phyloP scores from a whole-genome alignment of 169 alveolate genomes.

The Babesia bovis region DNA sequence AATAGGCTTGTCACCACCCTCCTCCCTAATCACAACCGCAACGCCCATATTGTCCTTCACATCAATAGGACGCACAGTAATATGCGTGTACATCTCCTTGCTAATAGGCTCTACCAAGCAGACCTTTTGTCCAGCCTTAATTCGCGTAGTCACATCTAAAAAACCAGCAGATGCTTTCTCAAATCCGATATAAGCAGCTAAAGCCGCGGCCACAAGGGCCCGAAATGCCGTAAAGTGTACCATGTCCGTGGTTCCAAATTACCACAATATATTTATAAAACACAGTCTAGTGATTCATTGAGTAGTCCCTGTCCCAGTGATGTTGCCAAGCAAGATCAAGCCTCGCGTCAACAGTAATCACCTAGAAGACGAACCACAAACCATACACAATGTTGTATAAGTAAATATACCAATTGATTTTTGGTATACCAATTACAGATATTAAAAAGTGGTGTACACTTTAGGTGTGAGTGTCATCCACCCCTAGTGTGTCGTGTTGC shows the following conservation, averaged over 20 bases:
- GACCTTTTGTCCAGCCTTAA: constrained; percentile 13
- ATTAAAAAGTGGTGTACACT: too few species aligned
- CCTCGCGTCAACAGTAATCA: not conserved
- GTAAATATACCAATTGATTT: not conserved
- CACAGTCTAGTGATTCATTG: not conserved
- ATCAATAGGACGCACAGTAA: constrained; percentile 24
- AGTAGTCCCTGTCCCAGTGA: too few species aligned
- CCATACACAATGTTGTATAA: not conserved
- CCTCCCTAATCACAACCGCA: constrained; percentile 47
- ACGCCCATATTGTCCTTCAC: constrained; percentile 7
- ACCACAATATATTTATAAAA: not conserved
- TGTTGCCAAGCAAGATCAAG: too few species aligned
- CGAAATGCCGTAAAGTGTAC: not conserved
- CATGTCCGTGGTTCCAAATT: not conserved
- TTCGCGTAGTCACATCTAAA: constrained; percentile 51
- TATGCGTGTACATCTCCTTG: constrained; percentile 67
- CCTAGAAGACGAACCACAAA: not conserved
- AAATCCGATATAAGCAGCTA: constrained; percentile 4
- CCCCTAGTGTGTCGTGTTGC: too few species aligned
- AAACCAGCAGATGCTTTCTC: constrained; percentile 9
- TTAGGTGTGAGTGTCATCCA: too few species aligned
- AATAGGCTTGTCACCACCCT: constrained; percentile 50
- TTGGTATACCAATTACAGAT: not conserved
- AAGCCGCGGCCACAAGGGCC: constrained; percentile 8
- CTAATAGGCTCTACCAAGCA: constrained; percentile 59